Conservation (phyloP, 2,329 filamentous ascomycete genomes). For the Nemania sp. region DNA sequence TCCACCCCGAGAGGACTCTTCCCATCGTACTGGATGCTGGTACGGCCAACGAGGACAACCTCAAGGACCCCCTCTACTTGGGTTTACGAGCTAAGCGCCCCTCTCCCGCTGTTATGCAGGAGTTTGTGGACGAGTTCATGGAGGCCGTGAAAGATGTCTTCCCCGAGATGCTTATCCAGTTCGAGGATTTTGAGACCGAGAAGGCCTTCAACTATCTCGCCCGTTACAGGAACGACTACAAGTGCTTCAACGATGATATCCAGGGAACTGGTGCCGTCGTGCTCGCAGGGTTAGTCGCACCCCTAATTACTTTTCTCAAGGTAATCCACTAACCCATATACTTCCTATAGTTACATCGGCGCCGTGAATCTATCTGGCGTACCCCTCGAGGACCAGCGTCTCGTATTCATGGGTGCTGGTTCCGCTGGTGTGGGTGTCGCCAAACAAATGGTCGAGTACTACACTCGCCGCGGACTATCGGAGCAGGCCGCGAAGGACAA, state of each 20-base stretch:
- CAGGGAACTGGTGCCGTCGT: constrained; percentile 97
- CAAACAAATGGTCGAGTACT: constrained; percentile 97
- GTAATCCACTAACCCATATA: constrained; percentile 34
- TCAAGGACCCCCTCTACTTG: constrained; percentile 83
- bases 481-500: constrained; percentile 89
- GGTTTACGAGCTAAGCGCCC: constrained; percentile 88
- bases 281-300: constrained; percentile 75
- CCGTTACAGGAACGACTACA: constrained; percentile 87
- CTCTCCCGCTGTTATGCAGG: constrained; percentile 80
- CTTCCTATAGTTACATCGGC: constrained; percentile 64
- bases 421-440: constrained; percentile 97
- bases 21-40: constrained; percentile 76
- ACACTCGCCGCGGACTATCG: constrained; percentile 89
- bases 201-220: constrained; percentile 93
- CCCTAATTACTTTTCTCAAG: neutral
- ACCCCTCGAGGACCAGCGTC: constrained; percentile 87
- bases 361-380: constrained; percentile 87
- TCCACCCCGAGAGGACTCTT: constrained; percentile 86
- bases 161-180: constrained; percentile 82
- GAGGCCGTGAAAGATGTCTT: constrained; percentile 81
- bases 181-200: constrained; percentile 95
- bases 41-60: constrained; percentile 74
- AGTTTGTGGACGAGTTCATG: constrained; percentile 99
- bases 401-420: constrained; percentile 96
- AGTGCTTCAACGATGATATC: constrained; percentile 99